Base-by-base conservation (phyloP, 495 filamentous ascomycete genomes). In the Hypoxylon subgilvum region DNA sequence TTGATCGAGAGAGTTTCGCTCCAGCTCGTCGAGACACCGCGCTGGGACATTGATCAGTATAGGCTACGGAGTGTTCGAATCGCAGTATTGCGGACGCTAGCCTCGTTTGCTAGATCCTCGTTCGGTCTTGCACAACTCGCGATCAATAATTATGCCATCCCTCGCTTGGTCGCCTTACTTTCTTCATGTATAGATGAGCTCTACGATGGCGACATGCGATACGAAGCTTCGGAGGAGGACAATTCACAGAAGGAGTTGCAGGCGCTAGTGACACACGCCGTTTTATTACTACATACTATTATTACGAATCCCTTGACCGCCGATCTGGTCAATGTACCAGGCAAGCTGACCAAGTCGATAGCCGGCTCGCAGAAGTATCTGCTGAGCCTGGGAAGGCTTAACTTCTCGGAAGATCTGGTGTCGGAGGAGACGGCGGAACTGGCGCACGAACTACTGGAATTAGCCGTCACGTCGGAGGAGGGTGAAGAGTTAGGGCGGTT, bases 341-440 rank as follows among this genome's bases (percentile, higher is more conserved):
- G 56, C 0, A 79, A 78, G 56, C 65, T 81, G 22, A 54, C 61
- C 1, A 70, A 69, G 2, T 69, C 67, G 0, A 60, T 66, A 1
- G 73, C 72, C 9, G 69, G 60, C 2, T 67, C 71, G 9, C 77
- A 79, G 40, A 72, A 73, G 17, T 78, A 79, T 25, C 52, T 76
- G 2, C 52, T 79, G 6, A 72, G 70, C 16, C 45, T 81, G 31
- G 74, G 73, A 8, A 69, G 78, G 60, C 65, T 81, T 13, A 75
- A 66, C n/a, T 79, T 78, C 47, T 70, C 72, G 3, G 78, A 79
- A 17, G 75, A 77, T 32, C 47, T 77, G 23, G 69, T 79, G 1
- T 66, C 78, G 22, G 78, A 81, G 50, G 69, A 76, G 14, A 79
- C 75, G n/a, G 70, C 69, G 10, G 78, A 81, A 46, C 53, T 74